Evolutionary conservation across 768 basidiomycete species (phyloP).

Genomic region (Serendipita vermifera): DNA sequence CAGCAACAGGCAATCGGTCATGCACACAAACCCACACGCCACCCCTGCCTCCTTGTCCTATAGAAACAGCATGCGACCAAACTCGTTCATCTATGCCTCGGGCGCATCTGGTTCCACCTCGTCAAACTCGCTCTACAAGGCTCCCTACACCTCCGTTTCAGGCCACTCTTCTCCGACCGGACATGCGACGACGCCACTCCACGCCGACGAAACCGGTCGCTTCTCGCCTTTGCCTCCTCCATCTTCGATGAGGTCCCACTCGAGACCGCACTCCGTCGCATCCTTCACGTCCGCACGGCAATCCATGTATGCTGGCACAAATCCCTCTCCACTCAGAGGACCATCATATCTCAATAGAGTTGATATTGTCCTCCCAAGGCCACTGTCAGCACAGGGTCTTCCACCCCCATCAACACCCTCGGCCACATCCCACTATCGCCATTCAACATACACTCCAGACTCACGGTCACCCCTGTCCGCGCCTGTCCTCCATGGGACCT

Average conservation of each 20-base stretch:
- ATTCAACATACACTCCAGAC: not conserved
- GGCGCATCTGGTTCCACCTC: not conserved
- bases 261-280: not conserved
- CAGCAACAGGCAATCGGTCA: constrained; percentile 1
- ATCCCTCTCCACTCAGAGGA: not conserved
- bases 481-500: not conserved
- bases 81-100: not conserved
- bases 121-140: not conserved
- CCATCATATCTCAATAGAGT: constrained; percentile 20
- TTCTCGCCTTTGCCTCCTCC: not conserved
- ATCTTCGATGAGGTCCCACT: not conserved
- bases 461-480: not conserved
- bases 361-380: constrained; percentile 55
- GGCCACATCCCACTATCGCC: not conserved
- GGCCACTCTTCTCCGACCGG: not conserved
- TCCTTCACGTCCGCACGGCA: not conserved
- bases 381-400: constrained; percentile 34
- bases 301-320: not conserved
- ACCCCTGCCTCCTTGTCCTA: not conserved
- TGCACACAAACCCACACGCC: not conserved
- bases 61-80: constrained; percentile 7
- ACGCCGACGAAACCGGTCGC: not conserved
- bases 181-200: not conserved
- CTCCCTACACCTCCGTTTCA: not conserved
- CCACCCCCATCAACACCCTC: not conserved